These are phyloP conservation scores for Lunularia cruciata DNA, from an alignment of 225 moss, liverwort and hornwort genomes.

Conservation along the genomic window DNA sequence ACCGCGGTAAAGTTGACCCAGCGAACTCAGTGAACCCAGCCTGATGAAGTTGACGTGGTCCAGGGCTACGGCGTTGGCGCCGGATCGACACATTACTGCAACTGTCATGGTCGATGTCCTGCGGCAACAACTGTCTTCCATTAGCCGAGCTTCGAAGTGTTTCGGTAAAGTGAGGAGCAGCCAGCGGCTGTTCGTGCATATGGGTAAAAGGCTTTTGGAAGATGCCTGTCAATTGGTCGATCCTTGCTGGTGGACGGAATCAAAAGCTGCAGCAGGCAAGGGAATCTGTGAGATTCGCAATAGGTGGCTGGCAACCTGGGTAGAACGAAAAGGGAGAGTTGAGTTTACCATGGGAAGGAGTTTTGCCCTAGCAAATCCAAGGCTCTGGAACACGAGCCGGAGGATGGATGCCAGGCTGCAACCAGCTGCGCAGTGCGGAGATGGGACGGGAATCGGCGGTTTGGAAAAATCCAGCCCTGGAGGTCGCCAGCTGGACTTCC, in stretches of 20 bases:
- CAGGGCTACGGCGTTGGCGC: no score
- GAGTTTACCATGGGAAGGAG: background rate
- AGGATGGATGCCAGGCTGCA: conserved; percentile 2
- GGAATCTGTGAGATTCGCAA: conserved; percentile 6
- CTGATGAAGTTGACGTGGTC: no score
- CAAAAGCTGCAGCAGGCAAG: background rate
- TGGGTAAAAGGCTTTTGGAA: background rate
- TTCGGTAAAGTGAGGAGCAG: no score
- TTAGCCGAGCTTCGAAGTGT: no score
- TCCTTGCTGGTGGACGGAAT: conserved; percentile 9
- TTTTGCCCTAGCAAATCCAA: background rate
- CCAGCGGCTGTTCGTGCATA: background rate
- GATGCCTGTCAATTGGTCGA: background rate
- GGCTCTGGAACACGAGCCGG: no score
- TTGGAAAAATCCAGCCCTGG: conserved; percentile 4
- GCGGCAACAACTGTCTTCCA: no score
- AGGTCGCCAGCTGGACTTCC: conserved; percentile 13
- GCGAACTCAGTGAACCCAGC: no score
- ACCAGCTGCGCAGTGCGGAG: background rate
- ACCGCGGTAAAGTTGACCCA: no score
- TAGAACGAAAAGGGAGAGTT: background rate
- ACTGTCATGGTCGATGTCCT: no score
- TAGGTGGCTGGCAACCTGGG: background rate
- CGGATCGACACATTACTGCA: no score
- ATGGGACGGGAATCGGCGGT: background rate